phyloP scores from a whole-genome alignment of 306 rosid genomes.

The Fragaria ananassa region DNA sequence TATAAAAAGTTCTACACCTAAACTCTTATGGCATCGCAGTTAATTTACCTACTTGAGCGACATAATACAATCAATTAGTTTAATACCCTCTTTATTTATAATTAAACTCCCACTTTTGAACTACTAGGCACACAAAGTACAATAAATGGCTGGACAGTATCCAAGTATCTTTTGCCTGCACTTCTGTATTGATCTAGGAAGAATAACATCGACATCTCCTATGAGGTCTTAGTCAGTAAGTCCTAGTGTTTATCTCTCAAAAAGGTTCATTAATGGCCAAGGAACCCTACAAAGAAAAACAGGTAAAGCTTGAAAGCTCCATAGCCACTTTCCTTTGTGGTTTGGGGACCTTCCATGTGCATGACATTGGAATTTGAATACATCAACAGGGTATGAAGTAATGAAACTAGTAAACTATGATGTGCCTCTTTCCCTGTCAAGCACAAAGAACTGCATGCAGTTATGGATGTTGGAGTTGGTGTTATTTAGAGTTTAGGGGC shows the following conservation, averaged over 20 bases:
- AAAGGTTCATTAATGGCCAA: background rate
- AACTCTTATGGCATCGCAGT: too few relatives aligned
- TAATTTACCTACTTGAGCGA: too few relatives aligned
- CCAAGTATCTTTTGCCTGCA: background rate
- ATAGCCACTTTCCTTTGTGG: background rate
- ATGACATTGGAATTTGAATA: background rate
- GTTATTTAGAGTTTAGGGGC: background rate
- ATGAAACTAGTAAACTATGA: background rate
- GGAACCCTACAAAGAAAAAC: constrained; percentile 7
- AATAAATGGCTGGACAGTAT: background rate
- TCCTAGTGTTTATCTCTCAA: background rate
- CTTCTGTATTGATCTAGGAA: background rate
- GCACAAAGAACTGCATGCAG: background rate
- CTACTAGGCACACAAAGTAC: background rate
- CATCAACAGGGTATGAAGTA: background rate
- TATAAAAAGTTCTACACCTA: too few relatives aligned
- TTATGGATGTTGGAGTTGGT: background rate
- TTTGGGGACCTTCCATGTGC: constrained; percentile 12
- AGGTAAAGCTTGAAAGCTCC: constrained; percentile 8
- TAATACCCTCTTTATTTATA: too few relatives aligned
- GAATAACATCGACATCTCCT: background rate
- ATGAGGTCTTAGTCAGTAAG: background rate
- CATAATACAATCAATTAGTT: background rate
- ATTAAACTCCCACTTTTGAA: too few relatives aligned
- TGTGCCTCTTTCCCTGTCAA: background rate